phyloP scores from a whole-genome alignment of 768 basidiomycete species.

The Lentinula aciculospora region DNA sequence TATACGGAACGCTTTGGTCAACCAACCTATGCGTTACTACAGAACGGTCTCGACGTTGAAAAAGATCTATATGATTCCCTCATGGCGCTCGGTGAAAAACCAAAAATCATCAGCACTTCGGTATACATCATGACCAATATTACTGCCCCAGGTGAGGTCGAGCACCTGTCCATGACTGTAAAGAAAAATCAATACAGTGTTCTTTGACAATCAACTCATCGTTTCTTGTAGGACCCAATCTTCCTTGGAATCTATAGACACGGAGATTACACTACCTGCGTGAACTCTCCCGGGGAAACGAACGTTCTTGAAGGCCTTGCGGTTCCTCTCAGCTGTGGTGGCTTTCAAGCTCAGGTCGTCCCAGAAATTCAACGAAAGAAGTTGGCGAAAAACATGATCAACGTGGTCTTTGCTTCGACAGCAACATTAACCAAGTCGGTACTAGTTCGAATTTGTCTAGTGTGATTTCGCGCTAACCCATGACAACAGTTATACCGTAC shows the following conservation, averaged over 20 bases:
- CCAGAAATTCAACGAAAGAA: slow-evolving; percentile 39
- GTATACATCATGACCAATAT: slow-evolving; percentile 7
- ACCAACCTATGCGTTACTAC: slow-evolving; percentile 9
- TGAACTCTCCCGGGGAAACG: slow-evolving; percentile 21
- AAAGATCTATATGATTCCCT: slow-evolving; percentile 7
- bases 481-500: slow-evolving; percentile 18
- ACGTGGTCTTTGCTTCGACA: slow-evolving; percentile 29
- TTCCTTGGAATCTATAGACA: slow-evolving; percentile 6
- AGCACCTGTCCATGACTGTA: not conserved
- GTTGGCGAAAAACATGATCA: slow-evolving; percentile 40
- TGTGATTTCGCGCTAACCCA: not conserved
- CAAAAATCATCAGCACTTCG: slow-evolving; percentile 3
- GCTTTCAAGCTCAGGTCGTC: slow-evolving; percentile 10
- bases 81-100: not conserved
- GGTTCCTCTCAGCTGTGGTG: slow-evolving; percentile 24
- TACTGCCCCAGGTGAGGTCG: not conserved
- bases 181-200: not conserved
- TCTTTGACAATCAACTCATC: not conserved
- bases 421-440: not conserved
- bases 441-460: not conserved
- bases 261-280: slow-evolving; percentile 16
- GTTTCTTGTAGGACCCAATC: not conserved
- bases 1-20: not conserved
- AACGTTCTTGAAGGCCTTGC: slow-evolving; percentile 25
- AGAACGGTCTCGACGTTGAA: slow-evolving; percentile 9